Percentiles rank a stretch among this genome's conserved stretches.
phyloP scores from a whole-genome alignment of 179 eudicot genomes.

The Kewa caespitosa region DNA sequence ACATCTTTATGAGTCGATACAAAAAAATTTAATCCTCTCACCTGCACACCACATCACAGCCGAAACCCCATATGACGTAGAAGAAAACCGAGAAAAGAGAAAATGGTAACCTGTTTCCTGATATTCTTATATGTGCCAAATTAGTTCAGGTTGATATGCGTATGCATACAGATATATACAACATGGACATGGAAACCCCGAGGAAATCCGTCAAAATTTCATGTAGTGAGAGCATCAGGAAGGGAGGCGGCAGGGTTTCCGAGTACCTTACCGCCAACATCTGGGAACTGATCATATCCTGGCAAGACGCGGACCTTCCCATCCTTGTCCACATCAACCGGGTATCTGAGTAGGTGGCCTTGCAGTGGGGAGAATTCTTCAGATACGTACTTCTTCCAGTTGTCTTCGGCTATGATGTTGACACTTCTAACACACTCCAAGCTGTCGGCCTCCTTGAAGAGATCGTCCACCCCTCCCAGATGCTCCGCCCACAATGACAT shows the following conservation, averaged over 20 bases:
- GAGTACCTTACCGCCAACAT: conserved; percentile 68
- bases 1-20: not conserved
- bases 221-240: conserved; percentile 73
- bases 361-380: conserved; percentile 42
- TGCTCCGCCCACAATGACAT: conserved; percentile 82
- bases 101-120: not conserved
- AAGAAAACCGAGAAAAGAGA: not conserved
- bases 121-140: conserved; percentile 22
- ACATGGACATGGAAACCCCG: not conserved
- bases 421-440: conserved; percentile 48
- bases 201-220: not conserved
- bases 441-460: conserved; percentile 39
- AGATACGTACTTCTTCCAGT: conserved; percentile 51
- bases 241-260: conserved; percentile 49
- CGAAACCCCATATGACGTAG: not conserved
- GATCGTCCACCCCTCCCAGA: conserved; percentile 44
- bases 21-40: conserved; percentile 15
- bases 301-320: conserved; percentile 49
- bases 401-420: conserved; percentile 47
- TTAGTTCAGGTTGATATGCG: conserved; percentile 8
- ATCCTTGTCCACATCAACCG: conserved; percentile 37
- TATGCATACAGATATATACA: conserved; percentile 4
- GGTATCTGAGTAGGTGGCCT: conserved; percentile 62
- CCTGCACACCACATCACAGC: conserved; percentile 22
- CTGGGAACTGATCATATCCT: conserved; percentile 56